Percentiles rank a stretch among this genome's conserved stretches.
These are phyloP conservation scores for Piromyces finnis DNA, from an alignment of 192 early-diverging fungal genomes.

Conservation along the genomic window DNA sequence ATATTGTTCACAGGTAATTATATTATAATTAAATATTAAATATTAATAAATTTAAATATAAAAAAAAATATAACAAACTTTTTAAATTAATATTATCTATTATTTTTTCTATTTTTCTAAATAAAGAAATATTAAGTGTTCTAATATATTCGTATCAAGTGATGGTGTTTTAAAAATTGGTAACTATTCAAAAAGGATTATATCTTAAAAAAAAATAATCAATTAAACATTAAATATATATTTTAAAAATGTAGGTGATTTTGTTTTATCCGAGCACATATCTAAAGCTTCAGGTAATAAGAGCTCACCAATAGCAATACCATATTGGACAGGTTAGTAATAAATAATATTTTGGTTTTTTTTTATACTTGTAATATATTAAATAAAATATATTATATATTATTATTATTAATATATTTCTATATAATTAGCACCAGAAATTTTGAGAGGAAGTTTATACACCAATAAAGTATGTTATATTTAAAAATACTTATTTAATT, in stretches of 20 bases:
- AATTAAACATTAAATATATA: too few relatives aligned
- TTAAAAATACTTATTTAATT: too few relatives aligned
- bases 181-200: not conserved
- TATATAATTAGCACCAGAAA: not conserved
- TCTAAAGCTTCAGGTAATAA: not conserved
- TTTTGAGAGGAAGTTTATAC: not conserved
- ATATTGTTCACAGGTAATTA: not conserved
- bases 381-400: too few relatives aligned
- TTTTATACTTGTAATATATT: too few relatives aligned
- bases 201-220: too few relatives aligned
- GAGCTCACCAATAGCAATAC: not conserved
- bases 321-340: not conserved
- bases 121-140: not conserved
- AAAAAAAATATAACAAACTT: too few relatives aligned
- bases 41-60: too few relatives aligned
- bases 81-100: too few relatives aligned
- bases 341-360: too few relatives aligned
- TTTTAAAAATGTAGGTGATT: not conserved
- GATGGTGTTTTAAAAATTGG: not conserved
- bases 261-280: not conserved
- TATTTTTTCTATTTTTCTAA: not conserved
- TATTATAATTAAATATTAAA: not conserved
- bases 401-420: not conserved
- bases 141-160: not conserved
- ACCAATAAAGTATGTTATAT: not conserved